phyloP scores from a whole-genome alignment of 2,329 filamentous ascomycete species.

The Aspergillus unguis region DNA sequence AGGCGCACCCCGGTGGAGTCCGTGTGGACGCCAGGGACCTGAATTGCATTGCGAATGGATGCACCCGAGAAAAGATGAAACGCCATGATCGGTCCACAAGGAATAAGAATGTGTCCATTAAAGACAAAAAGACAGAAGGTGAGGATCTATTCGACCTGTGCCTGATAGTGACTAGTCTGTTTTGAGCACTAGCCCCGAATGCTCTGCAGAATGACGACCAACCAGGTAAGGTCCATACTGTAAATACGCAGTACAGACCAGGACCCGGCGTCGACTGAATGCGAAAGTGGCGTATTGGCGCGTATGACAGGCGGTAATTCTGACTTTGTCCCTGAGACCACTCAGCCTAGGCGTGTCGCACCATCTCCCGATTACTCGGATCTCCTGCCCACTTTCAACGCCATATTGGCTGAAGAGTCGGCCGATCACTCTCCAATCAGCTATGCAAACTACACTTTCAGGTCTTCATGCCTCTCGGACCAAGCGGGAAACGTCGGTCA shows the following conservation, averaged over 20 bases:
- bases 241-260: neutral
- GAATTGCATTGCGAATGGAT: conserved; percentile 9
- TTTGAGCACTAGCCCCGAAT: neutral
- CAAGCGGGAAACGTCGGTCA: conserved; percentile 5
- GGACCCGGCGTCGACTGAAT: neutral
- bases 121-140: neutral
- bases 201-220: conserved; percentile 5
- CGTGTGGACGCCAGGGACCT: neutral
- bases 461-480: neutral
- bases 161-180: neutral
- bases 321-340: neutral
- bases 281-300: neutral
- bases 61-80: conserved; percentile 3
- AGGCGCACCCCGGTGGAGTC: neutral
- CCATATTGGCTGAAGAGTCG: conserved; percentile 3
- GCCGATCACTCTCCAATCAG: conserved; percentile 9
- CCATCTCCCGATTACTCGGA: conserved; percentile 9
- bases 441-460: neutral
- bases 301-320: neutral
- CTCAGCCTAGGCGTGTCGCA: conserved; percentile 10
- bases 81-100: neutral
- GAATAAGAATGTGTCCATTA: neutral
- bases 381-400: neutral
- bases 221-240: neutral
- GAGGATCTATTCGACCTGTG: conserved; percentile 7